A percentile compares a stretch with the other conserved stretches of the same genome.
These are phyloP conservation scores for Adansonia digitata DNA, from an alignment of 345 rosid genomes.

Conservation along the genomic window DNA sequence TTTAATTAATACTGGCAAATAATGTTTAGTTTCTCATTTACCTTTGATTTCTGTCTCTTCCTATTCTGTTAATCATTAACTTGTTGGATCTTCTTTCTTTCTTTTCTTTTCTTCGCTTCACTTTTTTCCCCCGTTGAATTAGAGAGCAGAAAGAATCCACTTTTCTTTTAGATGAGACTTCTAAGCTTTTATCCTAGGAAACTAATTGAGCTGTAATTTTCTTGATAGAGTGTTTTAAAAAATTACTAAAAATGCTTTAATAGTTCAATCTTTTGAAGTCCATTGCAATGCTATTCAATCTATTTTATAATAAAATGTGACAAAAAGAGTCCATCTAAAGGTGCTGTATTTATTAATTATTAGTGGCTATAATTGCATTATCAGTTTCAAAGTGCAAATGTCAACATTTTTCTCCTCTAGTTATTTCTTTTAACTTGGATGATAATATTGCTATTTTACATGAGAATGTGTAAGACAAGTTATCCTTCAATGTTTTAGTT, in stretches of 20 bases:
- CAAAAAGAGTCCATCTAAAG: background rate
- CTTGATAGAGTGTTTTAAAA: background rate
- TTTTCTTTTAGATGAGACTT: background rate
- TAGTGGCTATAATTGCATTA: background rate
- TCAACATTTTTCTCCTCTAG: background rate
- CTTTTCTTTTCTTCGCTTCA: background rate
- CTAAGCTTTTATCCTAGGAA: background rate
- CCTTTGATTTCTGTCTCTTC: background rate
- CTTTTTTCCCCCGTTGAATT: background rate
- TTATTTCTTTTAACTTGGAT: background rate
- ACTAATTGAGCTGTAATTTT: background rate
- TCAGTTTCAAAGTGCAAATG: background rate
- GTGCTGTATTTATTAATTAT: background rate
- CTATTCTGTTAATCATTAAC: background rate
- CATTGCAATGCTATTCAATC: background rate
- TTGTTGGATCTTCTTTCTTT: background rate
- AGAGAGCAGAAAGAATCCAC: background rate
- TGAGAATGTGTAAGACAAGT: background rate
- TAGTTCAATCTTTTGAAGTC: background rate
- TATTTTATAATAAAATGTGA: background rate
- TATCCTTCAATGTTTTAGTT: background rate
- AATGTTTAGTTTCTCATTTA: background rate
- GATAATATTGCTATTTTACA: background rate
- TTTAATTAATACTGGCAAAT: background rate
- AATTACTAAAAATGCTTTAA: background rate